A percentile compares a stretch with the other conserved stretches of the same genome.
phyloP scores from a whole-genome alignment of 2,329 filamentous ascomycete genomes.

The Clarireedia hainanense region DNA sequence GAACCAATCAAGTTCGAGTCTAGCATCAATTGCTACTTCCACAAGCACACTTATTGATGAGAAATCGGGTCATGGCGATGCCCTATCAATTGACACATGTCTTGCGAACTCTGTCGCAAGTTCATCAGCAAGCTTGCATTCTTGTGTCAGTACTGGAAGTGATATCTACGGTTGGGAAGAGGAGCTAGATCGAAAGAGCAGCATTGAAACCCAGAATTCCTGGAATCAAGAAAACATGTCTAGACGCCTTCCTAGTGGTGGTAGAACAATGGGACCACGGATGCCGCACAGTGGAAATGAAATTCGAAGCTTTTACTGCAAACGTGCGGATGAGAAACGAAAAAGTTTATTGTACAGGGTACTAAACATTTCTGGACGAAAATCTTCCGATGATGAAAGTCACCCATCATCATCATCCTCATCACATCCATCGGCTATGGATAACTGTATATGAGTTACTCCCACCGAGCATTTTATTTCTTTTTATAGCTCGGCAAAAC shows the following conservation, averaged over 20 bases:
- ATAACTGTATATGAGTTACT: not conserved
- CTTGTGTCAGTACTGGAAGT: slow-evolving; percentile 21
- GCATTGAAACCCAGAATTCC: slow-evolving; percentile 15
- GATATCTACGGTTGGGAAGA: slow-evolving; percentile 50
- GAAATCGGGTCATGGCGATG: slow-evolving; percentile 12
- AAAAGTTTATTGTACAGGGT: slow-evolving; percentile 26
- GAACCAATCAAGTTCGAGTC: slow-evolving; percentile 21
- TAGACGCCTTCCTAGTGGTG: slow-evolving; percentile 17
- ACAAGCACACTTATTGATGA: slow-evolving; percentile 20
- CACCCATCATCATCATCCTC: not conserved
- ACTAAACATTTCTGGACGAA: slow-evolving; percentile 17
- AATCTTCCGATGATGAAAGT: not conserved
- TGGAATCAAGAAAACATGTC: slow-evolving; percentile 17
- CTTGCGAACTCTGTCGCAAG: slow-evolving; percentile 28
- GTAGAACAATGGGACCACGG: slow-evolving; percentile 16
- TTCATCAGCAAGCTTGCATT: slow-evolving; percentile 27
- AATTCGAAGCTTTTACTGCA: slow-evolving; percentile 9
- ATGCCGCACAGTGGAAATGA: slow-evolving; percentile 1
- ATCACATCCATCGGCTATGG: not conserved
- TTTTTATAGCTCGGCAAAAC: not conserved
- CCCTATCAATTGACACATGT: slow-evolving; percentile 20
- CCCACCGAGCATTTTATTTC: not conserved
- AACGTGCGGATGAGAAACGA: slow-evolving; percentile 18
- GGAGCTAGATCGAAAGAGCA: slow-evolving; percentile 33
- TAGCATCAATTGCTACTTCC: slow-evolving; percentile 20